Evolutionary conservation across 352 stramenopile genomes (phyloP).

Genomic region (Globisporangium emineosum): DNA sequence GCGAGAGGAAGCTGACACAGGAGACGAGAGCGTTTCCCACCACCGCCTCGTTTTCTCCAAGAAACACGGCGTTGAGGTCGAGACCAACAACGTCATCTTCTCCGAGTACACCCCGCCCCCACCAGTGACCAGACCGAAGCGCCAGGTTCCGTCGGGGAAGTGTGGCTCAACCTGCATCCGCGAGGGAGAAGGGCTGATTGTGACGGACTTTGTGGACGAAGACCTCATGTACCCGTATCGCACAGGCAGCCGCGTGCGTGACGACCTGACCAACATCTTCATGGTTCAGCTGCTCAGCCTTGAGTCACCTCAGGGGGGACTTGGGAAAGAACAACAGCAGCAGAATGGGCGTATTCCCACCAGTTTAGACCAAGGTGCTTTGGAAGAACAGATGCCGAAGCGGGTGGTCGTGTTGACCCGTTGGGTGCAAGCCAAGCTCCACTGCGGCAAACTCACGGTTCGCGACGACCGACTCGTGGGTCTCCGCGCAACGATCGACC

Average conservation of each 20-base stretch:
- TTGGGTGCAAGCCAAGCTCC: constrained; percentile 32
- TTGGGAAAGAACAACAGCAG: background rate
- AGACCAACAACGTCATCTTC: constrained; percentile 9
- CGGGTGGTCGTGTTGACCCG: constrained; percentile 28
- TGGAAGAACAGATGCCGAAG: background rate
- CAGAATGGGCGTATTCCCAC: too few species aligned
- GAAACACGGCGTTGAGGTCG: background rate
- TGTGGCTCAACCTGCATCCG: background rate
- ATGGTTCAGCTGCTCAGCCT: background rate
- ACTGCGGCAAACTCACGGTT: background rate
- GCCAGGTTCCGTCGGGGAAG: background rate
- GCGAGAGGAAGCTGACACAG: constrained; percentile 1
- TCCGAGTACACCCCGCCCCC: background rate
- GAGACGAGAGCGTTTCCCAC: background rate
- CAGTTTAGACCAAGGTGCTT: background rate
- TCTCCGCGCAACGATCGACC: background rate
- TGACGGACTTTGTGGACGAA: constrained; percentile 6
- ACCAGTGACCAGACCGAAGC: background rate
- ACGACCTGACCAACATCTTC: constrained; percentile 1
- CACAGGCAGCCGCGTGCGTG: background rate
- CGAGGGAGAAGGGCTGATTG: background rate
- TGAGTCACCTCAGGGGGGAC: background rate
- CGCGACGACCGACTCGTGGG: background rate
- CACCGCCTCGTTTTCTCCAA: constrained; percentile 1
- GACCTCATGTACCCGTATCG: constrained; percentile 1